Base-by-base conservation (phyloP, 371 early-diverging fungal species). In the Mortierella sp. region DNA sequence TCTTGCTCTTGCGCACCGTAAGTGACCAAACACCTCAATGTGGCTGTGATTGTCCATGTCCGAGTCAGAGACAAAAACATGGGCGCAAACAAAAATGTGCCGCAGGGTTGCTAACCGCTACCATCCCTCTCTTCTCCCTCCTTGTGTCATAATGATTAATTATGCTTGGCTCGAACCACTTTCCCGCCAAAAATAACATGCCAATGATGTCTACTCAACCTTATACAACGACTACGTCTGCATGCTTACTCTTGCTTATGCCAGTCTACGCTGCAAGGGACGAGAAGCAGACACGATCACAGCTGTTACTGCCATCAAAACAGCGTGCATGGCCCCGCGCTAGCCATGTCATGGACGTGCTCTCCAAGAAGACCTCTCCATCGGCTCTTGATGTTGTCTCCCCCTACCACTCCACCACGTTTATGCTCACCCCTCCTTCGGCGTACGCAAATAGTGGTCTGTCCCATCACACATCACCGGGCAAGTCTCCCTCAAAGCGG, bases 261-360 rank as follows among this genome's bases (percentile, higher is more conserved):
- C 22, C 54, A 54, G 19, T 45, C 9, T 27, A 31, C 29, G 4
- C n/a, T 24, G 7, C 6, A 8, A 47, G 48, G 48, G 58, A 51
- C 39, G 52, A 65, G 56, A 54, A 63, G 50, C 56, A 48, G n/a
- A 34, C 37, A 17, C 40, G 40, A 5, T 22, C 47, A 12, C 27
- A 47, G 19, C 51, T 3, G 21, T 40, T 40, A 40, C 63, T 4
- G 49, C 67, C 12, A 44, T 56, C 13, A 22, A 67, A n/a, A 57
- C n/a, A n/a, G n/a, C n/a, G n/a, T n/a, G n/a, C 73, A n/a, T 73
- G 73, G 73, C 73, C 73, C 4, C 67, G 73, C 17, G 44, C 67
- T 0, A 62, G 50, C 37, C 73, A 73, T 29, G 40, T 73, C 55
- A 73, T 63, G 52, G 73, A 67, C 12, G 67, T 73, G 17, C 43